phyloP scores from a whole-genome alignment of 805 yeast genomes.

The Kurtzmaniella fragi region DNA sequence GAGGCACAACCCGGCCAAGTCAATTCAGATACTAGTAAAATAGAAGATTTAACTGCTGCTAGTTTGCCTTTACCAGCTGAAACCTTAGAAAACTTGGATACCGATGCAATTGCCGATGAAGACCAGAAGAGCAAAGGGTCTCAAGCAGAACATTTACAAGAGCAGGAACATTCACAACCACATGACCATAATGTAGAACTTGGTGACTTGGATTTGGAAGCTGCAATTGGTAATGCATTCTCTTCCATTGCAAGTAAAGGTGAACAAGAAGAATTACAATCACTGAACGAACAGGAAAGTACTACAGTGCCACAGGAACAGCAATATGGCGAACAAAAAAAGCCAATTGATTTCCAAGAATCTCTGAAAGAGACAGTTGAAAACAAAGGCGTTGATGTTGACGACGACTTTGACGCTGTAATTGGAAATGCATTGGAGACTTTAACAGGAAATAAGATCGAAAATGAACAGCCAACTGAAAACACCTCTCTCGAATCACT shows the following conservation, averaged over 20 bases:
- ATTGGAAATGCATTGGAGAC: constrained; percentile 25
- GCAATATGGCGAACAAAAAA: not conserved
- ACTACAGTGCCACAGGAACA: not conserved
- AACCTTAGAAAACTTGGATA: not conserved
- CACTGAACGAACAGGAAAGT: not conserved
- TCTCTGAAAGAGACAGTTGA: constrained; percentile 1
- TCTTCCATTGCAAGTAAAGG: constrained; percentile 1
- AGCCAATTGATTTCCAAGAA: not conserved
- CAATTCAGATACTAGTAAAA: no score
- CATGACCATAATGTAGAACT: no score
- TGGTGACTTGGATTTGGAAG: constrained; percentile 8
- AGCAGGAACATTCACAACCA: not conserved
- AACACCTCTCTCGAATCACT: not conserved
- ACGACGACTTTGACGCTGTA: constrained; percentile 20
- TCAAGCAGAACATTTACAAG: not conserved
- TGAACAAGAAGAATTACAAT: not conserved
- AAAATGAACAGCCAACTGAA: not conserved
- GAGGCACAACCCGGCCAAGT: no score
- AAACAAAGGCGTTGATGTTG: constrained; percentile 5
- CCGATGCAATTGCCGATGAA: not conserved
- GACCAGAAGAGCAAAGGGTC: no score
- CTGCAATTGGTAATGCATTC: constrained; percentile 11
- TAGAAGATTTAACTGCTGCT: not conserved
- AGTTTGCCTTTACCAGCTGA: no score
- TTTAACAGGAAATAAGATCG: constrained; percentile 1